A percentile compares a stretch with the other conserved stretches of the same genome.
Conservation (phyloP, 495 filamentous ascomycete genomes). For the Penicillium odoratum region DNA sequence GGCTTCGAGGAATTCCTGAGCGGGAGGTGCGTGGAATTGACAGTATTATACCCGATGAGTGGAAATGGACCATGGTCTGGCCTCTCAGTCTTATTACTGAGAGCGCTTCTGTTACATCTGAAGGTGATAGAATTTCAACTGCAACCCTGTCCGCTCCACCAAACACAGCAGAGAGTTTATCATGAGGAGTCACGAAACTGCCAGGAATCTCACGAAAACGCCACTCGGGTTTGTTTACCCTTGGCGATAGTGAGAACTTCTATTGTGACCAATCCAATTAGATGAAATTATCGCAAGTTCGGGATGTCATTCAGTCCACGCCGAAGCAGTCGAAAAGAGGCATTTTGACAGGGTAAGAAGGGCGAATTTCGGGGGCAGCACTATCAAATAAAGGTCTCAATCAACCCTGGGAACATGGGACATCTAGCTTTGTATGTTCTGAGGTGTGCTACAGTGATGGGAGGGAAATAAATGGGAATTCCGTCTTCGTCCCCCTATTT, state of each 20-base stretch:
- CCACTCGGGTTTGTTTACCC: background rate
- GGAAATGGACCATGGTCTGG: constrained; percentile 41
- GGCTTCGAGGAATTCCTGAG: constrained; percentile 39
- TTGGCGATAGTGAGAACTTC: background rate
- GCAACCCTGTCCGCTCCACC: background rate
- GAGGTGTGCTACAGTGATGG: background rate
- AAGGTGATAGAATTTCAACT: background rate
- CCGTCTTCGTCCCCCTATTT: background rate
- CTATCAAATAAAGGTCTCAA: background rate
- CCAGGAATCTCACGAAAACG: background rate
- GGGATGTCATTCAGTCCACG: background rate
- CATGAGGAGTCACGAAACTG: background rate
- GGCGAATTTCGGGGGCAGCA: background rate
- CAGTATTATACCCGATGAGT: constrained; percentile 32
- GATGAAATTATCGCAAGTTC: background rate
- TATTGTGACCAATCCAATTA: background rate
- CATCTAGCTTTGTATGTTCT: background rate
- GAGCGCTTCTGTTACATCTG: background rate
- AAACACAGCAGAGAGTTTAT: background rate
- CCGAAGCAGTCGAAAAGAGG: background rate
- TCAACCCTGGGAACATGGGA: background rate
- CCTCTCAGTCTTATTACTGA: constrained; percentile 25
- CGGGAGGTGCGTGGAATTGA: constrained; percentile 40
- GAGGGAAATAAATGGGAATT: background rate
- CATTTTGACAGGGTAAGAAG: background rate